phyloP scores from a whole-genome alignment of 306 rosid species.

The Pterocarpus santalinus region DNA sequence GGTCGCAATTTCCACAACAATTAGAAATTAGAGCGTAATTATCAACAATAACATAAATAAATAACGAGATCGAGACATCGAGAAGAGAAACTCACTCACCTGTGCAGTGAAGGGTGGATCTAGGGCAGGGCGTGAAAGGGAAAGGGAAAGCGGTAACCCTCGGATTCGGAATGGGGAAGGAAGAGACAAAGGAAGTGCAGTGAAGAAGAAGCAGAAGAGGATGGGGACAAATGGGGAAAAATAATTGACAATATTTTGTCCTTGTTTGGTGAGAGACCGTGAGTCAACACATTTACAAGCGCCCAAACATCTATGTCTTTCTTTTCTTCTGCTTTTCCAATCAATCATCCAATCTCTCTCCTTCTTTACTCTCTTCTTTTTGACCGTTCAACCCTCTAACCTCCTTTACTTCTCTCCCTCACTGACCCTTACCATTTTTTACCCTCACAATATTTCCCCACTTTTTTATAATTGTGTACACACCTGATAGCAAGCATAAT shows the following conservation, averaged over 20 bases:
- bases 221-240: constrained; percentile 41
- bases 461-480: background rate
- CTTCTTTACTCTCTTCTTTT: constrained; percentile 48
- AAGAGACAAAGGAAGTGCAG: constrained; percentile 11
- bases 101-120: constrained; percentile 19
- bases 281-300: constrained; percentile 42
- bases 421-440: background rate
- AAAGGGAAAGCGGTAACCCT: constrained; percentile 18
- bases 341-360: background rate
- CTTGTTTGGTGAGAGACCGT: constrained; percentile 35
- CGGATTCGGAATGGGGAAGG: constrained; percentile 8
- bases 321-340: constrained; percentile 10
- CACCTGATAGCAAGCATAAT: background rate
- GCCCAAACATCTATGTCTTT: constrained; percentile 49
- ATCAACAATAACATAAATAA: background rate
- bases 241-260: constrained; percentile 38
- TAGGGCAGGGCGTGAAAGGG: background rate
- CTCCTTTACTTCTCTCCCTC: background rate
- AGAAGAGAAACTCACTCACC: constrained; percentile 42
- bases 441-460: background rate
- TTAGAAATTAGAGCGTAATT: background rate
- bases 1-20: background rate
- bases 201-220: background rate
- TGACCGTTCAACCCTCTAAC: constrained; percentile 71
- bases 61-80: background rate